Percentiles rank a stretch among this genome's conserved stretches.
Conservation (phyloP, 176 grass and related monocot species). For the Cenchrus americanus region DNA sequence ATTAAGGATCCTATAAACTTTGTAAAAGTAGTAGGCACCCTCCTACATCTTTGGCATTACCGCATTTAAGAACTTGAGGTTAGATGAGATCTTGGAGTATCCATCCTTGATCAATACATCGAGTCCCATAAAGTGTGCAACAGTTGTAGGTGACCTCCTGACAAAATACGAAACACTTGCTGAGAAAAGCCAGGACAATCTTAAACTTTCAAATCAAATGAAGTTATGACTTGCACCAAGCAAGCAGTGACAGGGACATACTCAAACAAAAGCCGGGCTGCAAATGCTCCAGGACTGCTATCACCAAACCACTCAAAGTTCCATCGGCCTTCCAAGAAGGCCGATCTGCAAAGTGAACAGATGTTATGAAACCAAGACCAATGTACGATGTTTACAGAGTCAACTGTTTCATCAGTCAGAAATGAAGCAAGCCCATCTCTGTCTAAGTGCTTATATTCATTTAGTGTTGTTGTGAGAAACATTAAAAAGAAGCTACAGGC, state of each 20-base stretch:
- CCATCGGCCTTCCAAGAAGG: slow-evolving; percentile 94
- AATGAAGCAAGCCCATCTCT: background rate
- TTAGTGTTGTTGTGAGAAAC: background rate
- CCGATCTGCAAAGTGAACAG: slow-evolving; percentile 62
- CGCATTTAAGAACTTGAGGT: slow-evolving; percentile 82
- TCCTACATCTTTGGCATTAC: too few species aligned
- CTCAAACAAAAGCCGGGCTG: slow-evolving; percentile 79
- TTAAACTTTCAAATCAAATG: background rate
- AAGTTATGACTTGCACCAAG: slow-evolving; percentile 24
- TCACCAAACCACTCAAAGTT: slow-evolving; percentile 95
- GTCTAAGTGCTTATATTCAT: background rate
- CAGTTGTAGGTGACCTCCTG: slow-evolving; percentile 86
- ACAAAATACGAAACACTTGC: slow-evolving; percentile 26
- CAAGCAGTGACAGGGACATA: slow-evolving; percentile 55
- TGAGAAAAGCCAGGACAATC: slow-evolving; percentile 14
- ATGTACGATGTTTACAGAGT: background rate
- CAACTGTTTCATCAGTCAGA: slow-evolving; percentile 8
- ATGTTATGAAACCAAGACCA: background rate
- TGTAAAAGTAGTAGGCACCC: slow-evolving; percentile 46
- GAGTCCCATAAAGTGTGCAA: slow-evolving; percentile 81
- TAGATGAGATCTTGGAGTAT: slow-evolving; percentile 84
- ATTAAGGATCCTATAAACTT: slow-evolving; percentile 35
- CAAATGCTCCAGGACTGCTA: slow-evolving; percentile 82
- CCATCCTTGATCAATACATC: slow-evolving; percentile 92
- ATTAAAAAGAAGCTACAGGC: background rate